A percentile compares a stretch with the other conserved stretches of the same genome.
Evolutionary conservation across 2,329 filamentous ascomycete species (phyloP).

Genomic region (Fusarium sp.): DNA sequence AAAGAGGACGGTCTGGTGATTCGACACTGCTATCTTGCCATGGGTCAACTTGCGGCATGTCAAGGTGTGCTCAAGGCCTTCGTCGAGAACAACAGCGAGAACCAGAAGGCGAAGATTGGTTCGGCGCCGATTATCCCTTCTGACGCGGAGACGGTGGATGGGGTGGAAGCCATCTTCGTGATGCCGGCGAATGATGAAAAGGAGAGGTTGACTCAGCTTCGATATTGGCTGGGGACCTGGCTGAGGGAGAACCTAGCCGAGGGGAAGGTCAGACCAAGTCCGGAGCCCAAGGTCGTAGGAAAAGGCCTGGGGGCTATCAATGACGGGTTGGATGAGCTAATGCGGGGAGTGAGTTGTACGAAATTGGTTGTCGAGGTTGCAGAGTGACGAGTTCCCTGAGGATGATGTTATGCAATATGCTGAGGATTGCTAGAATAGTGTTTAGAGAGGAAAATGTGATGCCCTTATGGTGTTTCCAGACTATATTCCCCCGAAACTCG

Average conservation of each 20-base stretch:
- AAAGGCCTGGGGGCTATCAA: constrained; percentile 52
- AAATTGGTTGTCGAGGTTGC: constrained; percentile 56
- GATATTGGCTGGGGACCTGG: constrained; percentile 55
- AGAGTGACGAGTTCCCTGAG: constrained; percentile 37
- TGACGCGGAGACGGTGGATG: constrained; percentile 44
- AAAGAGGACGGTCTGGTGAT: constrained; percentile 51
- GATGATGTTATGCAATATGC: not conserved
- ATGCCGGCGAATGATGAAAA: constrained; percentile 49
- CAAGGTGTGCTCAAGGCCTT: constrained; percentile 54
- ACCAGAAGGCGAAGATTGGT: constrained; percentile 46
- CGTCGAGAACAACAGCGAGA: not conserved
- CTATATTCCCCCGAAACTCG: too few species aligned
- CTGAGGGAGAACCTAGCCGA: constrained; percentile 48
- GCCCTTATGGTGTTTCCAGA: too few species aligned
- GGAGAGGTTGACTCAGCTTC: constrained; percentile 52
- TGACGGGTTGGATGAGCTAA: constrained; percentile 50
- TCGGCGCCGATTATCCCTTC: constrained; percentile 52
- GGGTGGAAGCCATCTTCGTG: constrained; percentile 54
- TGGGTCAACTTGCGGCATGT: constrained; percentile 49
- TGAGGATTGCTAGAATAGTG: not conserved
- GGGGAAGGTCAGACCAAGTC: constrained; percentile 52
- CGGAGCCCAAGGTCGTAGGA: constrained; percentile 51
- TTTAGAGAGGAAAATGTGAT: not conserved
- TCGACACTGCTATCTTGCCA: constrained; percentile 56
- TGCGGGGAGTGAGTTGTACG: constrained; percentile 54